Percentiles rank a stretch among this genome's conserved stretches.
phyloP scores from a whole-genome alignment of 2,329 filamentous ascomycete species.

The Arthrinium puccinioides region DNA sequence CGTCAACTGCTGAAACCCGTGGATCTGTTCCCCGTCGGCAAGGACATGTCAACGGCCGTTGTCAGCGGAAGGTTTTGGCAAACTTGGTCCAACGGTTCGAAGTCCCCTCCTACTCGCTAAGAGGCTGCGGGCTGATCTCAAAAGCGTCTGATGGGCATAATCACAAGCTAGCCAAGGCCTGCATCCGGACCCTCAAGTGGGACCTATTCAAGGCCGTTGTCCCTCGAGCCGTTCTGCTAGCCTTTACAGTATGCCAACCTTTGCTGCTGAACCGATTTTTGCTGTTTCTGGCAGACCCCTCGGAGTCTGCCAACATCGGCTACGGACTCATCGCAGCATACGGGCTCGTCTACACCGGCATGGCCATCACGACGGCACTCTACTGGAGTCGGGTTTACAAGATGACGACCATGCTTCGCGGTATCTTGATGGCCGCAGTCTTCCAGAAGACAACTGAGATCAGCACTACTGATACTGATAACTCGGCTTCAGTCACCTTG shows the following conservation, averaged over 20 bases:
- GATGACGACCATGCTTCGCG: slow-evolving; percentile 23
- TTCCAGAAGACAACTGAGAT: slow-evolving; percentile 25
- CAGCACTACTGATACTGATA: slow-evolving; percentile 18
- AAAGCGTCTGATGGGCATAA: slow-evolving; percentile 5
- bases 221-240: slow-evolving; percentile 24
- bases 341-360: slow-evolving; percentile 22
- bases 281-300: slow-evolving; percentile 18
- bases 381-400: slow-evolving; percentile 25
- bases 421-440: slow-evolving; percentile 23
- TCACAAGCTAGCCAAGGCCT: slow-evolving; percentile 19
- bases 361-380: slow-evolving; percentile 22
- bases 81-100: slow-evolving; percentile 22
- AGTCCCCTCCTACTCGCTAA: no score
- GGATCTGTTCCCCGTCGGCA: slow-evolving; percentile 27
- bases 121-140: no score
- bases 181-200: slow-evolving; percentile 18
- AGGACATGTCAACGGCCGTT: slow-evolving; percentile 21
- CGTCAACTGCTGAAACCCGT: slow-evolving; percentile 23
- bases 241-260: slow-evolving; percentile 29
- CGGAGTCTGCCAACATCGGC: slow-evolving; percentile 16
- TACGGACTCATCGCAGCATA: slow-evolving; percentile 26
- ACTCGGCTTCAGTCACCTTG: slow-evolving; percentile 29
- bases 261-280: slow-evolving; percentile 27
- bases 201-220: slow-evolving; percentile 21
- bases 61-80: slow-evolving; percentile 23